Base-by-base conservation (phyloP, 805 yeast genomes). In the Saccharomyces jurei region DNA sequence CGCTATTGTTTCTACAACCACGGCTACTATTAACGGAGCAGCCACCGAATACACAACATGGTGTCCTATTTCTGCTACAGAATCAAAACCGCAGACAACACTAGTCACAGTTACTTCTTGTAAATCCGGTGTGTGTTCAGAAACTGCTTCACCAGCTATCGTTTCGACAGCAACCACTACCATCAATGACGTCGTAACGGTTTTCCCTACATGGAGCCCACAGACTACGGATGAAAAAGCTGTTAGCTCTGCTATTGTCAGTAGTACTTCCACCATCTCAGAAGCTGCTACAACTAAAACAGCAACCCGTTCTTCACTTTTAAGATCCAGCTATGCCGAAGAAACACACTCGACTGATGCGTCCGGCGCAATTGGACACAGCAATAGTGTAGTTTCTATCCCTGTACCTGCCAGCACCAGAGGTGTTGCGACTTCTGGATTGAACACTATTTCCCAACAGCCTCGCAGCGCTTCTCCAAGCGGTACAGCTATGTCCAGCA, bases 31-130 rank as follows among this genome's bases (percentile, higher is more conserved):
- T 1, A 31, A 52, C 29, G 67, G 67, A 49, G 57, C 61, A 49
- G 70, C 66, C 26, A 64, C 68, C 28, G 62, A 57, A 49, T 63
- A 60, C 62, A 62, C 66, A 41, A 64, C 68, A 36, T 53, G 54
- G 59, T 56, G 57, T 29, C 57, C 60, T 54, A 31, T 48, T 50
- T 60, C 67, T 57, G 63, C 67, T n/a, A 31, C 36, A 14, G 36
- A 31, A 31, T 31, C 36, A 4, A 31, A 5, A 13, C 17, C 13
- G 6, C n/a, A 31, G 14, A 68, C 71, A 48, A 68, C 72, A 30
- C 51, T 68, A 50, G 67, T 67, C 27, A 64, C 69, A 55, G 58
- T 66, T 57, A 66, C 71, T 46, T 64, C 71, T 22, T 69, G 72
- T 56, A 54, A 56, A 46, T 62, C 57, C 22, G 55, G 62, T 58